phyloP scores from a whole-genome alignment of 164 flowering plant genomes.

The Nymphaea colorata region DNA sequence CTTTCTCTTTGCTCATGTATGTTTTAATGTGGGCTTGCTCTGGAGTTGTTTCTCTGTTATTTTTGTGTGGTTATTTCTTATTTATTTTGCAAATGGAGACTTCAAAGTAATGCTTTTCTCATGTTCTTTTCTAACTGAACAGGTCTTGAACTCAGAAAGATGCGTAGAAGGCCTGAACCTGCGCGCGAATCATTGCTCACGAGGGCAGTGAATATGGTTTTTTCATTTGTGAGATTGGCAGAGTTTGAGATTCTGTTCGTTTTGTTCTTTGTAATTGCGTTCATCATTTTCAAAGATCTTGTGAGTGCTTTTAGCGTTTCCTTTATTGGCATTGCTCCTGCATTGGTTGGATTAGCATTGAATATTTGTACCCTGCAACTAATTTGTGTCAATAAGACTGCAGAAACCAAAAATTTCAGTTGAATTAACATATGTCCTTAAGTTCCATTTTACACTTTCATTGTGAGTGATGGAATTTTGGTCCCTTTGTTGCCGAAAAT shows the following conservation, averaged over 20 bases:
- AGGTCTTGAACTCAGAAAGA: background rate
- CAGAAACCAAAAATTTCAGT: background rate
- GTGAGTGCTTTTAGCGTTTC: slow-evolving; percentile 20
- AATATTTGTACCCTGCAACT: background rate
- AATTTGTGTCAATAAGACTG: background rate
- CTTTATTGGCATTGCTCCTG: background rate
- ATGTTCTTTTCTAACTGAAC: background rate
- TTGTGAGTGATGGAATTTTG: too few species aligned
- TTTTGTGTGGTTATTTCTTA: too few species aligned
- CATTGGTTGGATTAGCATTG: background rate
- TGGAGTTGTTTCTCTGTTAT: too few species aligned
- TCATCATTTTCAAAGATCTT: slow-evolving; percentile 78
- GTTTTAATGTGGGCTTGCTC: too few species aligned
- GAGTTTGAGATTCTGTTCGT: slow-evolving; percentile 86
- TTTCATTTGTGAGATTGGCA: slow-evolving; percentile 44
- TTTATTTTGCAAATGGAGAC: too few species aligned
- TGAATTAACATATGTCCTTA: background rate
- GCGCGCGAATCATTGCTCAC: slow-evolving; percentile 33
- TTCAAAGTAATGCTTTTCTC: too few species aligned
- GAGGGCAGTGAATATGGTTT: slow-evolving; percentile 35
- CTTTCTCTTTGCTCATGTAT: too few species aligned
- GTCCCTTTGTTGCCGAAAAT: too few species aligned
- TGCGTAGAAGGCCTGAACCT: slow-evolving; percentile 12
- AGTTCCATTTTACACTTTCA: too few species aligned
- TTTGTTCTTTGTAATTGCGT: slow-evolving; percentile 67